Percentiles rank a stretch among this genome's conserved stretches.
Evolutionary conservation across 2,329 filamentous ascomycete genomes (phyloP).

Genomic region (Fusarium metavorans): DNA sequence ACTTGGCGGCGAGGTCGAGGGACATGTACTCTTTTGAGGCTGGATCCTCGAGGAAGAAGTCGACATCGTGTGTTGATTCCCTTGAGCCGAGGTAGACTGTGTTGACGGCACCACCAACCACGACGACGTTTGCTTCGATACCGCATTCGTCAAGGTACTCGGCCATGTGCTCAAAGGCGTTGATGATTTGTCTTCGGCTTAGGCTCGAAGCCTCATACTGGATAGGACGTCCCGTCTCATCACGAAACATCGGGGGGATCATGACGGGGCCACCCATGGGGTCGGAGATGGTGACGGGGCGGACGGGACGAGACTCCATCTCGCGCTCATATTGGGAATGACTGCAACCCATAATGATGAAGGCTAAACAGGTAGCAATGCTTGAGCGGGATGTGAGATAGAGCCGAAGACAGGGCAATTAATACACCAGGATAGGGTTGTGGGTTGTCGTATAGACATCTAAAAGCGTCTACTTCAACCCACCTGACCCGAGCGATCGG

Average conservation of each 20-base stretch:
- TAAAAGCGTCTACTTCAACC: conserved; percentile 8
- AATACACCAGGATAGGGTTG: background rate
- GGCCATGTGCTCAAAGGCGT: conserved; percentile 36
- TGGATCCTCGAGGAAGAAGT: conserved; percentile 34
- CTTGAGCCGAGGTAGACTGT: conserved; percentile 34
- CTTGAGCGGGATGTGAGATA: background rate
- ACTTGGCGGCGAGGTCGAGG: conserved; percentile 32
- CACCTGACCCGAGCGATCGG: conserved; percentile 18
- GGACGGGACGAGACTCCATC: conserved; percentile 34
- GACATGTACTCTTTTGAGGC: conserved; percentile 17
- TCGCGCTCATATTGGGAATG: conserved; percentile 33
- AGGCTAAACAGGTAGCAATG: background rate
- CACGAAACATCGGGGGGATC: conserved; percentile 28
- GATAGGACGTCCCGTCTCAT: conserved; percentile 11
- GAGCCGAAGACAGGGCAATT: background rate
- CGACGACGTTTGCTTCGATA: conserved; percentile 20
- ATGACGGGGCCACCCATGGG: conserved; percentile 33
- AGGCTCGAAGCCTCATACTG: conserved; percentile 28
- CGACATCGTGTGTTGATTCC: conserved; percentile 36
- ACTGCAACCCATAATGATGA: conserved; percentile 36
- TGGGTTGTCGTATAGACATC: conserved; percentile 5
- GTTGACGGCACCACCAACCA: conserved; percentile 39
- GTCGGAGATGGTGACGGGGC: conserved; percentile 30
- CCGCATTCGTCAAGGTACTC: conserved; percentile 36
- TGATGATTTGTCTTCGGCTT: conserved; percentile 18